Base-by-base conservation (phyloP, 2,329 filamentous ascomycete genomes). In the Chrysosporium keratinophilum region DNA sequence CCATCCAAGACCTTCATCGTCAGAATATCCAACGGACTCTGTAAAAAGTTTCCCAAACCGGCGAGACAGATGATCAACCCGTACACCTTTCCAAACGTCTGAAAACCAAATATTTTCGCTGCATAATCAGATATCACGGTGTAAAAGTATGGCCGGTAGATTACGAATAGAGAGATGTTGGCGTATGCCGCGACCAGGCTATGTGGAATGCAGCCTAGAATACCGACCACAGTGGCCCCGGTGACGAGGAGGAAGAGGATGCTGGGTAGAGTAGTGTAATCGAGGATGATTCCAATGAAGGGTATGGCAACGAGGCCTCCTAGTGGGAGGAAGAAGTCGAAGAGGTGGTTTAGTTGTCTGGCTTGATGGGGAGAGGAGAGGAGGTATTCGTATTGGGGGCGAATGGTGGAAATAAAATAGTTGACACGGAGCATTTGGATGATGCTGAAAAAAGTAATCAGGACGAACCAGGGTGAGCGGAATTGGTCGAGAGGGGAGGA, bases 51-150 rank as follows among this genome's bases (percentile, higher is more conserved):
- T 63, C 88, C 78, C 0, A 95, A 67, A 0, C 90, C 90, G 0
- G 88, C 84, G 1, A 93, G 72, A 67, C 87, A 94, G 62, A 95
- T 95, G 61, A 95, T 88, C 10, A 89, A 78, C 3, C 90, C 90
- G 69, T 95, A 95, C 31, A 95, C 88, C 45, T 86, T 93, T 40
- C 89, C 89, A 62, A 95, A 96, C 0, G 88, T 95, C 54, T 83
- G 78, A 71, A 95, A 95, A 12, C 89, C 89, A 65, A 95, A 95
- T 33, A 95, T 88, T 70, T 95, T 95, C 59, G 88, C 89, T 12
- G 82, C 81, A 67, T 94, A 95, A 71, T 95, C 89, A 23, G 85
- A 91, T 55, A 95, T 87, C 6, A 88, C 82, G 0, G 88, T 94
- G 72, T 95, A 95, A 71, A 95, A 96, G 31, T 95, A 82, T 0